A percentile compares a stretch with the other conserved stretches of the same genome.
phyloP scores from a whole-genome alignment of 352 stramenopile species.

The Chrysophaeum taylorii region DNA sequence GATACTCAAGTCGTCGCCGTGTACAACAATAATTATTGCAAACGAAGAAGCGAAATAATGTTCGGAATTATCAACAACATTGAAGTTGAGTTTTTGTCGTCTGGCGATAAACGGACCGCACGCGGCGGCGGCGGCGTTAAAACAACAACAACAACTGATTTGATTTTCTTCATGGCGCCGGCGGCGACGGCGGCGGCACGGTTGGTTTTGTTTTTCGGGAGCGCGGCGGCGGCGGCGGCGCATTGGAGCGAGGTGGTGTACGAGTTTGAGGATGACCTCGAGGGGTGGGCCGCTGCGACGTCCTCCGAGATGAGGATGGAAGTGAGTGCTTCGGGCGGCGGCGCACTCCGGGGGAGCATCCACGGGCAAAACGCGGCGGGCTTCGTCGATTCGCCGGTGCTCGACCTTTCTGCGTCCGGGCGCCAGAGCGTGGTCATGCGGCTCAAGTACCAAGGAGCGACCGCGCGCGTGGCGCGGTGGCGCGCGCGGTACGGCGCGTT shows the following conservation, averaged over 20 bases:
- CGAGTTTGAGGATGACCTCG: background rate
- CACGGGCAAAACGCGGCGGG: background rate
- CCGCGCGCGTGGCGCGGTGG: background rate
- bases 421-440: slow-evolving; percentile 5
- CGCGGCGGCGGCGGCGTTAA: too few relatives aligned
- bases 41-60: too few relatives aligned
- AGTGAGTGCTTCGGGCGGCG: background rate
- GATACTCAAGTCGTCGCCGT: too few relatives aligned
- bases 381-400: background rate
- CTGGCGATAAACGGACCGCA: too few relatives aligned
- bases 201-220: too few relatives aligned
- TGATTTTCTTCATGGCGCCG: too few relatives aligned
- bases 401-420: background rate
- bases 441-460: slow-evolving; percentile 8
- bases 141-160: too few relatives aligned
- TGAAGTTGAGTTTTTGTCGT: too few relatives aligned
- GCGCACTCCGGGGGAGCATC: background rate
- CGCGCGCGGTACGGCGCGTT: background rate
- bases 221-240: too few relatives aligned
- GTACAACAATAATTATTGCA: too few relatives aligned
- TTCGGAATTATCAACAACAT: too few relatives aligned
- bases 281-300: background rate
- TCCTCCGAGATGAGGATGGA: background rate
- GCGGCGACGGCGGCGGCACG: too few relatives aligned
- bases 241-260: background rate